Evolutionary conservation across 2,329 filamentous ascomycete genomes (phyloP).

Genomic region (Madurella fahalii): DNA sequence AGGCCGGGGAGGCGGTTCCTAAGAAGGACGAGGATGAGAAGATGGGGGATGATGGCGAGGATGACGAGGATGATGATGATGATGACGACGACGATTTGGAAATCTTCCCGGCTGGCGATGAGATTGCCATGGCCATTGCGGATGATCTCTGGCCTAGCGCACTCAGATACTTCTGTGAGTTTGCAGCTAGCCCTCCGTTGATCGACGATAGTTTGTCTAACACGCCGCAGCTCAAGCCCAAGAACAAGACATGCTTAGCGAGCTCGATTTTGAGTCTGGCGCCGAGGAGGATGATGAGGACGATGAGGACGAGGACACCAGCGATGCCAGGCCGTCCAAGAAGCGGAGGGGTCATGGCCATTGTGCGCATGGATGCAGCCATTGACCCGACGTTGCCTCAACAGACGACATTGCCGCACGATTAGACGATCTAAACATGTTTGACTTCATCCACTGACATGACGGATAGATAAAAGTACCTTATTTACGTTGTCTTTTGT

Average conservation of each 20-base stretch:
- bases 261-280: constrained; percentile 64
- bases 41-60: constrained; percentile 45
- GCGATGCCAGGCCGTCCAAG: constrained; percentile 36
- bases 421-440: constrained; percentile 7
- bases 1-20: constrained; percentile 48
- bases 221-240: constrained; percentile 59
- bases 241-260: constrained; percentile 62
- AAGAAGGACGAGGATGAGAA: constrained; percentile 47
- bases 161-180: constrained; percentile 86
- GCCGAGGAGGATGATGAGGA: constrained; percentile 55
- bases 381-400: constrained; percentile 1
- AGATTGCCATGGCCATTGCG: constrained; percentile 72
- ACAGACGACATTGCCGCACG: not conserved
- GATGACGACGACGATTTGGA: constrained; percentile 67
- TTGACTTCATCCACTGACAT: constrained; percentile 6
- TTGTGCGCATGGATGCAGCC: constrained; percentile 23
- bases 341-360: constrained; percentile 34
- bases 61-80: constrained; percentile 58
- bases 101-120: constrained; percentile 83
- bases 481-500: not conserved
- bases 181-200: constrained; percentile 11
- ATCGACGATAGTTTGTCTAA: constrained; percentile 32
- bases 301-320: constrained; percentile 38
- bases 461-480: constrained; percentile 21
- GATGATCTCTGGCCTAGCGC: constrained; percentile 89